Evolutionary conservation across 768 basidiomycete species (phyloP).

Genomic region (Agrocybe praecox): DNA sequence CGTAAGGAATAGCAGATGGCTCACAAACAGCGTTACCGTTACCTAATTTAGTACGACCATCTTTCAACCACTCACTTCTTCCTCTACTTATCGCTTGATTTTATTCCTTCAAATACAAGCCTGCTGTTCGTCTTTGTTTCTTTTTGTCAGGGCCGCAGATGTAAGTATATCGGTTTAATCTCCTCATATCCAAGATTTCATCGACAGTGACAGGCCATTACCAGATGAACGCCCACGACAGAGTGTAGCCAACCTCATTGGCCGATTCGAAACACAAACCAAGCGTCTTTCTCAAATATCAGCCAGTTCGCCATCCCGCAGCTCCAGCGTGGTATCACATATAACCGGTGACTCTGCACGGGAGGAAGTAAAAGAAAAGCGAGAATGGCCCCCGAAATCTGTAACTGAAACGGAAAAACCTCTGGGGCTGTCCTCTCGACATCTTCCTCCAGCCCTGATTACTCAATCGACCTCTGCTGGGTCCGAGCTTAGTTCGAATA

Average conservation of each 20-base stretch:
- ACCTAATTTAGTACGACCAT: conserved; percentile 19
- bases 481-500: conserved; percentile 2
- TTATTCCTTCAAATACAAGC: conserved; percentile 12
- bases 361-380: conserved; percentile 70
- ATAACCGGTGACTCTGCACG: conserved; percentile 62
- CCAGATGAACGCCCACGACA: conserved; percentile 88
- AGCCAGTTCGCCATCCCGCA: conserved; percentile 46
- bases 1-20: not conserved
- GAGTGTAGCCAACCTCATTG: conserved; percentile 90
- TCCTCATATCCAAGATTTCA: conserved; percentile 21
- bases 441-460: conserved; percentile 34
- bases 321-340: conserved; percentile 70
- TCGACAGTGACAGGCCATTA: conserved; percentile 58
- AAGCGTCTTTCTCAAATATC: conserved; percentile 56
- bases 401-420: conserved; percentile 34
- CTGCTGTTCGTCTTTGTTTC: not conserved
- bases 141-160: conserved; percentile 25
- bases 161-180: conserved; percentile 25
- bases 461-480: conserved; percentile 30
- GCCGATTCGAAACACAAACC: conserved; percentile 82
- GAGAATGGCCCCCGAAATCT: conserved; percentile 76
- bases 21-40: conserved; percentile 16
- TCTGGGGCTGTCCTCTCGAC: conserved; percentile 37
- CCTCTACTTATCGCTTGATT: conserved; percentile 13
- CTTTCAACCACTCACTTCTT: conserved; percentile 3